Conservation (phyloP, 495 filamentous ascomycete genomes). For the Neurospora sp. region DNA sequence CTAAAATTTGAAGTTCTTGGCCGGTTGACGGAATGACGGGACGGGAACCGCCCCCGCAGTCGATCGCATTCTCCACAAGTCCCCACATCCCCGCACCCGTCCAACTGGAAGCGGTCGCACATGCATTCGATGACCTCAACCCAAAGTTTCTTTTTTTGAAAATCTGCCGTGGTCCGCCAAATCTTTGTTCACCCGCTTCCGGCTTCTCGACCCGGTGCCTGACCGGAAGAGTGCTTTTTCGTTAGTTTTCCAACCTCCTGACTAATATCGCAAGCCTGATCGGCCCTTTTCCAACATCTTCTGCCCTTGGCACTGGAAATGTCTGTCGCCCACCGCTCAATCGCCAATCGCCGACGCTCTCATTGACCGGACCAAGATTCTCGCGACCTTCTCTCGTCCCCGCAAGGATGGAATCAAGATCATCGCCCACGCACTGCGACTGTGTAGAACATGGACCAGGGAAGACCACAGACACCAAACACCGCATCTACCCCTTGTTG, state of each 20-base stretch:
- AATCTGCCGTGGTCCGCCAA: neutral
- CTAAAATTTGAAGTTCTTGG: neutral
- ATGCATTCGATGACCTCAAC: neutral
- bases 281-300: constrained; percentile 6
- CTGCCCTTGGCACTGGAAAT: neutral
- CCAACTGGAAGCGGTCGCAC: neutral
- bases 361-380: constrained; percentile 1
- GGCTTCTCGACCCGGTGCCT: neutral
- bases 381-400: neutral
- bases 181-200: neutral
- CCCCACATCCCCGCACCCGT: neutral
- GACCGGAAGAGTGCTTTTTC: too few relatives aligned
- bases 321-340: neutral
- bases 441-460: neutral
- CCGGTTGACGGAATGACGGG: neutral
- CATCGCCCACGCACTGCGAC: neutral
- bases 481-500: neutral
- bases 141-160: neutral
- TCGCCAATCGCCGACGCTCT: neutral
- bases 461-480: neutral
- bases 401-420: neutral
- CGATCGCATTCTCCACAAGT: neutral
- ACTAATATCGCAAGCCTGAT: constrained; percentile 1
- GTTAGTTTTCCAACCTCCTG: neutral
- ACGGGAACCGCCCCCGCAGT: neutral